Evolutionary conservation across 805 yeast species (phyloP).

Genomic region (Lipomyces sp.): DNA sequence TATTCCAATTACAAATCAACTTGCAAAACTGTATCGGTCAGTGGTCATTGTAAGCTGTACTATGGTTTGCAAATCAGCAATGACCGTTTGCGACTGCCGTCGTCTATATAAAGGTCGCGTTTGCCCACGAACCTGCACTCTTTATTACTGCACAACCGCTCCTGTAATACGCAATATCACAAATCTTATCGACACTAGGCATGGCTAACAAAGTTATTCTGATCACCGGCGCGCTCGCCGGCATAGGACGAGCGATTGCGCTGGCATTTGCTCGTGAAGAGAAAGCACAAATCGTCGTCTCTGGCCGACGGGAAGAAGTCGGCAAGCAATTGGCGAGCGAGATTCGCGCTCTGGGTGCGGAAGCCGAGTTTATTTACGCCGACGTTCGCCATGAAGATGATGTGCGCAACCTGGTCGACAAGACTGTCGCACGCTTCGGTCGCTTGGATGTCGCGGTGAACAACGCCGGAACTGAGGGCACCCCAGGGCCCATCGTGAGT

Average conservation of each 20-base stretch:
- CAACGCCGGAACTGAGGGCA: constrained; percentile 5
- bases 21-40: background rate
- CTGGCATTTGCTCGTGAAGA: background rate
- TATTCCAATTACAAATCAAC: background rate
- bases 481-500: background rate
- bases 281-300: background rate
- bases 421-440: constrained; percentile 3
- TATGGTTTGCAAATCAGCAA: background rate
- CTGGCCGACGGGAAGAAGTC: background rate
- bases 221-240: constrained; percentile 1
- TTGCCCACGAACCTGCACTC: background rate
- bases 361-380: background rate
- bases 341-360: constrained; percentile 1
- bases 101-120: background rate
- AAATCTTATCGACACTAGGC: background rate
- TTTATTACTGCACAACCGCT: background rate
- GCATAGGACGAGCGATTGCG: constrained; percentile 1
- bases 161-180: background rate
- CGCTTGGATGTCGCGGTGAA: constrained; percentile 2
- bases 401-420: constrained; percentile 1
- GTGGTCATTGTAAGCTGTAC: background rate
- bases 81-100: background rate
- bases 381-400: constrained; percentile 1
- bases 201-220: background rate
- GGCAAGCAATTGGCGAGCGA: background rate